Evolutionary conservation across 306 rosid species (phyloP).

Genomic region (Begonia fuchsioides): DNA sequence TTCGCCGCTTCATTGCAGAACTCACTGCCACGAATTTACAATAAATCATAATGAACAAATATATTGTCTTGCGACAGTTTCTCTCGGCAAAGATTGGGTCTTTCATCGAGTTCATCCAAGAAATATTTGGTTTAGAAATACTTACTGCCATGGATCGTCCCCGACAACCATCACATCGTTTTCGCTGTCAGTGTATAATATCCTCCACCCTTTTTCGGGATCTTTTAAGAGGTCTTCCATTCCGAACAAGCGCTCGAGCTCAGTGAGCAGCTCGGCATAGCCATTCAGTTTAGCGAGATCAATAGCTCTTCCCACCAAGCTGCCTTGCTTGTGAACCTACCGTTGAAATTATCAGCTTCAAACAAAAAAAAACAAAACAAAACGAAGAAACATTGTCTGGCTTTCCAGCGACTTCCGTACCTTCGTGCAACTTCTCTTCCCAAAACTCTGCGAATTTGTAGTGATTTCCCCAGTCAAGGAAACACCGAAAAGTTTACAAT

Average conservation of each 20-base stretch:
- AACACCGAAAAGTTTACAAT: slow-evolving; percentile 74
- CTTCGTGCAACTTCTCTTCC: slow-evolving; percentile 91
- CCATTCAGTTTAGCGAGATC: slow-evolving; percentile 78
- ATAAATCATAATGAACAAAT: too few relatives aligned
- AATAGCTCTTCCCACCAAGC: slow-evolving; percentile 90
- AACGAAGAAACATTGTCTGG: slow-evolving; percentile 27
- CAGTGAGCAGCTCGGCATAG: slow-evolving; percentile 58
- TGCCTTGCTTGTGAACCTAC: slow-evolving; percentile 99
- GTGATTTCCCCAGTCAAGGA: slow-evolving; percentile 51
- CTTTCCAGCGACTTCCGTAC: too few relatives aligned
- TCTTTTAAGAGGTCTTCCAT: slow-evolving; percentile 89
- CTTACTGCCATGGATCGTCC: slow-evolving; percentile 96
- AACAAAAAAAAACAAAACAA: slow-evolving; percentile 30
- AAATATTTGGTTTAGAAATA: neutral
- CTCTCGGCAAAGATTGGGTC: too few relatives aligned
- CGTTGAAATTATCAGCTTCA: slow-evolving; percentile 32
- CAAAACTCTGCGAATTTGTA: slow-evolving; percentile 25
- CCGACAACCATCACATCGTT: slow-evolving; percentile 96
- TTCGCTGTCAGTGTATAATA: slow-evolving; percentile 85
- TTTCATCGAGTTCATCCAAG: too few relatives aligned
- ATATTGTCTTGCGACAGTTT: too few relatives aligned
- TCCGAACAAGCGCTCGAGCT: slow-evolving; percentile 79
- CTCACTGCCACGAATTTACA: slow-evolving; percentile 42
- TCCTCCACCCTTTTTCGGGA: slow-evolving; percentile 75
- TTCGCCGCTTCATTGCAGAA: slow-evolving; percentile 69